A percentile compares a stretch with the other conserved stretches of the same genome.
Evolutionary conservation across 441 rosid genomes (phyloP).

Genomic region (Pelargonium fulgidum): DNA sequence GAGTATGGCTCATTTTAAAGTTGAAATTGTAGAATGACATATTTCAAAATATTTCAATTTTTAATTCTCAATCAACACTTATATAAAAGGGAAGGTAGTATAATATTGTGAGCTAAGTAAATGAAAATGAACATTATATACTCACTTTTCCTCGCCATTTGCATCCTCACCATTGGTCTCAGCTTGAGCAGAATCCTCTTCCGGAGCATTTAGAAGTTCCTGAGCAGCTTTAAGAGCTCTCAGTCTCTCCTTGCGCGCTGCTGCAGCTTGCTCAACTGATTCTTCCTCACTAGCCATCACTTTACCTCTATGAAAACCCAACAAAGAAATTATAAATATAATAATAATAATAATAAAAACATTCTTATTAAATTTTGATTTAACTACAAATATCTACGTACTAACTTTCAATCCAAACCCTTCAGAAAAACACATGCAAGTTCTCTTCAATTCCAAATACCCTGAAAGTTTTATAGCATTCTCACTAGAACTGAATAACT

Average conservation of each 20-base stretch:
- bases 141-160: constrained; percentile 41
- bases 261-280: constrained; percentile 62
- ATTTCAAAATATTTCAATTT: too few species aligned
- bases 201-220: constrained; percentile 45
- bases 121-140: constrained; percentile 2
- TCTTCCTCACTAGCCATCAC: constrained; percentile 58
- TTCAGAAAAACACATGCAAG: background rate
- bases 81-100: too few species aligned
- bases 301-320: constrained; percentile 12
- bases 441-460: background rate
- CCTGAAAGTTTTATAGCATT: background rate
- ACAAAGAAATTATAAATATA: background rate
- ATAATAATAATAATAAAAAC: background rate
- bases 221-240: constrained; percentile 72
- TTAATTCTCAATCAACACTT: too few species aligned
- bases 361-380: too few species aligned
- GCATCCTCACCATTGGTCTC: constrained; percentile 31
- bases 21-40: too few species aligned
- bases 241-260: constrained; percentile 69
- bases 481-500: background rate
- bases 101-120: too few species aligned
- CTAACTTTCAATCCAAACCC: background rate
- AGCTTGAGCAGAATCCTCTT: constrained; percentile 29
- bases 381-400: background rate
- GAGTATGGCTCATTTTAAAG: too few species aligned